Conservation (phyloP, 1,284 basidiomycete genomes). For the Malassezia japonica region DNA sequence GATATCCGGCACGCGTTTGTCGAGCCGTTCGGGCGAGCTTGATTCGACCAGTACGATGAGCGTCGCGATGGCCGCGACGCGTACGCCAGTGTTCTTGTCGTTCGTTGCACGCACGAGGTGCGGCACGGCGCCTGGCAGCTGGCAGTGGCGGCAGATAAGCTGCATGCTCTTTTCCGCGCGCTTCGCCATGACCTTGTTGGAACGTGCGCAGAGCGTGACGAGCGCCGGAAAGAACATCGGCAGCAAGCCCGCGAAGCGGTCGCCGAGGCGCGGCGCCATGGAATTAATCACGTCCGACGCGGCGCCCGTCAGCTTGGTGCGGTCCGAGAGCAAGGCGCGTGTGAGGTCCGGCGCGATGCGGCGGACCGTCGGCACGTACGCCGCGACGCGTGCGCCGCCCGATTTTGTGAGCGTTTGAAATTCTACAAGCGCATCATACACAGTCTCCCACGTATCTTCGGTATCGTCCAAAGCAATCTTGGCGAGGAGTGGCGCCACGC, state of each 20-base stretch:
- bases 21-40: slow-evolving; percentile 37
- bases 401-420: slow-evolving; percentile 35
- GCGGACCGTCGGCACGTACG: slow-evolving; percentile 26
- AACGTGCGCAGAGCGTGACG: slow-evolving; percentile 50
- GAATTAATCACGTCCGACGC: slow-evolving; percentile 52
- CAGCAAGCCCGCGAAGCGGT: slow-evolving; percentile 50
- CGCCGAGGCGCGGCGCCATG: slow-evolving; percentile 50
- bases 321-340: slow-evolving; percentile 51
- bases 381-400: slow-evolving; percentile 28
- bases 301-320: slow-evolving; percentile 51
- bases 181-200: slow-evolving; percentile 52
- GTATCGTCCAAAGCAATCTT: slow-evolving; percentile 22
- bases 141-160: slow-evolving; percentile 51
- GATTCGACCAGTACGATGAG: slow-evolving; percentile 39
- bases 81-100: slow-evolving; percentile 46
- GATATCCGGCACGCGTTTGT: slow-evolving; percentile 41
- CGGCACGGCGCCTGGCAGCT: slow-evolving; percentile 41
- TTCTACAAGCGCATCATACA: slow-evolving; percentile 25
- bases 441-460: slow-evolving; percentile 39
- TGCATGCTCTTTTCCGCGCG: slow-evolving; percentile 51
- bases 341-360: slow-evolving; percentile 21
- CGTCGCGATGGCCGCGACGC: slow-evolving; percentile 21
- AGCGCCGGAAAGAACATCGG: slow-evolving; percentile 51
- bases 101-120: slow-evolving; percentile 48
- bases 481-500: background rate